Base-by-base conservation (phyloP, 768 basidiomycete genomes). In the Phlegmacium glaucopus region DNA sequence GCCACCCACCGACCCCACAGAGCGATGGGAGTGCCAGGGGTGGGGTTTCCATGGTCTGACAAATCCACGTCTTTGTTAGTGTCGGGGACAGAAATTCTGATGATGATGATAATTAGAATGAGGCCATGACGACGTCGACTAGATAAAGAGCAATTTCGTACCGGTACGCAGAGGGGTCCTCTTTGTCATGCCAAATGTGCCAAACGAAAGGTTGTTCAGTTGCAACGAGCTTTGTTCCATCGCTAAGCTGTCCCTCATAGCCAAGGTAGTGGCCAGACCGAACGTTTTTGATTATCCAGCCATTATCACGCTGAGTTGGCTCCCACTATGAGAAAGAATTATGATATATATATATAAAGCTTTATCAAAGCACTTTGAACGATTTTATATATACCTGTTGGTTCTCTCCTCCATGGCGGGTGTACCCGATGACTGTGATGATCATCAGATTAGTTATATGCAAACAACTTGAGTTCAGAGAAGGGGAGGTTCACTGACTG, bases 1-100 rank as follows among this genome's bases (percentile, higher is more conserved):
- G 64, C 72, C 0, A 56, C 53, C 73, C 70, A 74, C 18, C 60
- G 60, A 2, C 60, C 47, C 73, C 75, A 76, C 44, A 76, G 26
- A 29, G 62, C 51, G 11, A 77, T 41, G 0, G 58, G 54, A 0
- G 75, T 75, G 1, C 76, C 73, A 4, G 61, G 64, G 1, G 50
- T 52, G 29, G 68, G 29, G 48, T 66, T 67, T 26, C 75, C 75
- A 39, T 75, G 55, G 42, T 74, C 62, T 4, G 66, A 61, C 9
- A 77, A 52, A 45, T 76, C 75, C 29, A 73, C 47, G 41, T 63
- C 66, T 45, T 56, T 60, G 11, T 44, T 13, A 1, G 64, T 72
- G 37, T 51, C 48, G 22, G 63, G 64, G 28, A 70, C 54, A 42
- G 51, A 65, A 47, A 76, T 49, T 52, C 76, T 77, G 15, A 2